Base-by-base conservation (phyloP, 345 rosid genomes). In the Limnanthes douglasii region DNA sequence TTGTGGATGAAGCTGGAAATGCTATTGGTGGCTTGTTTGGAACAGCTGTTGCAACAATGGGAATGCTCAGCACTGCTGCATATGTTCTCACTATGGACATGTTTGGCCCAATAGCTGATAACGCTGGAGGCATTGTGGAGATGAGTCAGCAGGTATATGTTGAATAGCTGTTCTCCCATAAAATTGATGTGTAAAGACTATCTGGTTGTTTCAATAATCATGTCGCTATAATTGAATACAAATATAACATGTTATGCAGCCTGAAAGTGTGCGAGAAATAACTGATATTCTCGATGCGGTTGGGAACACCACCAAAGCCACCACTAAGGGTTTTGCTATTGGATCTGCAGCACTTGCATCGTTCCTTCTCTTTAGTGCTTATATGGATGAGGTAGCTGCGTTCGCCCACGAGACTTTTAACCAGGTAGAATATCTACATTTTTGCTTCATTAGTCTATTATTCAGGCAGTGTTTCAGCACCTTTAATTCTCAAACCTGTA, bases 61-160 rank as follows among this genome's bases (percentile, higher is more conserved):
- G 96, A 60, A 90, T 90, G 99, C 99, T 90, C 39, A 90, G 96
- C 49, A 80, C 99, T 27, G 99, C 99, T 55, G 96, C 88, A 35
- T 90, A 85, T 71, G 78, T 90, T 51, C 88, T 90, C 39, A 90
- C 99, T 5, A 90, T 90, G 99, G 99, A 90, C 69, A 90, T 90
- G 98, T 90, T 90, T 65, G 98, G 98, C 43, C 98, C 96, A 20
- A 85, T 90, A 58, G 98, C 98, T 50, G 98, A 90, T 68, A 90
- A 90, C 56, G 98, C 96, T 61, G 96, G 98, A 64, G 98, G 98
- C 40, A 84, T 90, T 58, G 98, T 90, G n/a, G 98, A 90, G 83
- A 90, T 90, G 98, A 85, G 94, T 66, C 94, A 84, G 60, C 98
- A 90, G 94, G 98, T 90, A 65, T 66, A 9, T 21, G 11, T 49